Conservation (phyloP, 2,329 filamentous ascomycete genomes). For the Ambrosiella xylebori region DNA sequence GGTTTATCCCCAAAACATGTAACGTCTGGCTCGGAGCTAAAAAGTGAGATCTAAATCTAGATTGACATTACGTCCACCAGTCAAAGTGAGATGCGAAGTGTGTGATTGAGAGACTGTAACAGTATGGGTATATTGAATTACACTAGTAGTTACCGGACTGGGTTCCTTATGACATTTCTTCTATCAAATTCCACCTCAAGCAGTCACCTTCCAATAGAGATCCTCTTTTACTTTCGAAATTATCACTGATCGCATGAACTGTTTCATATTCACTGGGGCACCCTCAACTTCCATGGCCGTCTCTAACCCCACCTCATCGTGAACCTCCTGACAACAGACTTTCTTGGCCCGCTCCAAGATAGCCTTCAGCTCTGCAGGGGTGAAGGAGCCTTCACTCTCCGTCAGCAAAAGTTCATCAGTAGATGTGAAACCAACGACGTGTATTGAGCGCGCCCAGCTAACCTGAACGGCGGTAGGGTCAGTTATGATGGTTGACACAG, state of each 20-base stretch:
- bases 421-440: conserved; percentile 71
- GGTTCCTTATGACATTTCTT: conserved; percentile 2
- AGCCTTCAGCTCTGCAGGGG: conserved; percentile 56
- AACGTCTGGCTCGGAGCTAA: too few relatives aligned
- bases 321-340: conserved; percentile 38
- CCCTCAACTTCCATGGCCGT: conserved; percentile 26
- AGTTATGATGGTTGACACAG: conserved; percentile 25
- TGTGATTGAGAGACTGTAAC: background rate
- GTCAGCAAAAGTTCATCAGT: conserved; percentile 55
- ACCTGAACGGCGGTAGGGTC: conserved; percentile 48
- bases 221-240: conserved; percentile 35
- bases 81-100: too few relatives aligned
- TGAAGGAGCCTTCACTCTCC: conserved; percentile 70
- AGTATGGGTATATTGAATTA: conserved; percentile 2
- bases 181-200: background rate
- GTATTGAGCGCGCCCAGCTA: conserved; percentile 49
- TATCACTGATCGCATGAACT: conserved; percentile 45
- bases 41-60: too few relatives aligned
- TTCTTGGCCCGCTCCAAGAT: conserved; percentile 46
- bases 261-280: conserved; percentile 33
- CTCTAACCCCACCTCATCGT: conserved; percentile 24
- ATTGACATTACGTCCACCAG: background rate
- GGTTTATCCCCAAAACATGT: too few relatives aligned
- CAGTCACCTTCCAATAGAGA: conserved; percentile 35
- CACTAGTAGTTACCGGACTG: background rate